phyloP scores from a whole-genome alignment of 2,329 filamentous ascomycete species.

The Claviceps sp. region DNA sequence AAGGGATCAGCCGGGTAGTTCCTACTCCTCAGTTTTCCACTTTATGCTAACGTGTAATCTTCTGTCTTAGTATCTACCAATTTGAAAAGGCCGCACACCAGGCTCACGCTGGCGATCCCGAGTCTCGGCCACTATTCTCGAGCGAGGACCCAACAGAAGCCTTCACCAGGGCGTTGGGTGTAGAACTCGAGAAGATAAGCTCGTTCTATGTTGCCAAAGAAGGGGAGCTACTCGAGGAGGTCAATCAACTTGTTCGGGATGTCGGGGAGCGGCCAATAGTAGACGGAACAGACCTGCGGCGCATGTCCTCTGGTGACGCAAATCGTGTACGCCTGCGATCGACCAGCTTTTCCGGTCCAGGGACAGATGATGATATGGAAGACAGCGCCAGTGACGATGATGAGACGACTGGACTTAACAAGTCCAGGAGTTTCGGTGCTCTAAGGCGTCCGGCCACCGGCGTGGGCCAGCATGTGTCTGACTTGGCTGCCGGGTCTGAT shows the following conservation, averaged over 20 bases:
- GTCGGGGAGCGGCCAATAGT: conserved; percentile 49
- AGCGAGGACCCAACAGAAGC: conserved; percentile 64
- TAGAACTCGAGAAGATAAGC: conserved; percentile 86
- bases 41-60: background rate
- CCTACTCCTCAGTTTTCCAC: too few species aligned
- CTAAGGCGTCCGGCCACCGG: conserved; percentile 26
- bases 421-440: conserved; percentile 25
- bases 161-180: conserved; percentile 69
- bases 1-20: background rate
- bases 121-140: conserved; percentile 71
- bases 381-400: conserved; percentile 53
- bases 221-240: conserved; percentile 69
- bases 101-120: conserved; percentile 51
- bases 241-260: conserved; percentile 63
- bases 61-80: conserved; percentile 64
- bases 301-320: conserved; percentile 16
- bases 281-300: conserved; percentile 24
- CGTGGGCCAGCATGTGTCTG: conserved; percentile 29
- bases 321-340: conserved; percentile 12
- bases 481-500: conserved; percentile 51
- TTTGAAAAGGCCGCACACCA: conserved; percentile 77
- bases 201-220: conserved; percentile 88
- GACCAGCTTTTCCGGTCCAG: conserved; percentile 27
- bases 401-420: conserved; percentile 42
- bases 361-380: conserved; percentile 36